Evolutionary conservation across 2,329 filamentous ascomycete species (phyloP).

Genomic region (Didymella glomerata): DNA sequence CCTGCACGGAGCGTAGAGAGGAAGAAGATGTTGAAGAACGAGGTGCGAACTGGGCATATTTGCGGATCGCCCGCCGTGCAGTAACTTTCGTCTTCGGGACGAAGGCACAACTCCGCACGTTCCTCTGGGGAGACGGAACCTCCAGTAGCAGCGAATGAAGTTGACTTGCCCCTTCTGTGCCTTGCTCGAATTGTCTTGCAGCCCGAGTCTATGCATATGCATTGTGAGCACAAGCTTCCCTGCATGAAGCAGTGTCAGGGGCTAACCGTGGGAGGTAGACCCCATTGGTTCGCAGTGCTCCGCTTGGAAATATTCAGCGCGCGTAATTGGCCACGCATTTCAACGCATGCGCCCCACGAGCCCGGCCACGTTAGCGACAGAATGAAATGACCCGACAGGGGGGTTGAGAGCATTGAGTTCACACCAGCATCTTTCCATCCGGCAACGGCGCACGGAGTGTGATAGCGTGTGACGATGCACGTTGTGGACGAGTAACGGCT

Average conservation of each 20-base stretch:
- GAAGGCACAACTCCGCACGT: constrained; percentile 42
- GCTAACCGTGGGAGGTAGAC: constrained; percentile 16
- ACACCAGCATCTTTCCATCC: constrained; percentile 17
- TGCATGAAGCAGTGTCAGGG: constrained; percentile 38
- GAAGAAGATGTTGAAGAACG: constrained; percentile 33
- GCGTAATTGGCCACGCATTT: constrained; percentile 33
- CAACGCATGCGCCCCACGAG: constrained; percentile 35
- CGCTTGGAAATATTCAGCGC: constrained; percentile 18
- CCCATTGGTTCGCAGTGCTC: constrained; percentile 25
- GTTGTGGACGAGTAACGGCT: constrained; percentile 14
- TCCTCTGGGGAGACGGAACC: constrained; percentile 42
- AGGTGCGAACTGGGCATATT: constrained; percentile 42
- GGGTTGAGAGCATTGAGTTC: constrained; percentile 23
- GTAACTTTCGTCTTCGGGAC: constrained; percentile 33
- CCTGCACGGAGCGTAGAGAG: constrained; percentile 41
- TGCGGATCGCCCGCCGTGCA: constrained; percentile 45
- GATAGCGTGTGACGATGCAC: constrained; percentile 32
- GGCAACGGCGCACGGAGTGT: constrained; percentile 28
- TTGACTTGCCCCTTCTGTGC: constrained; percentile 35
- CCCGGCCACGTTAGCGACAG: constrained; percentile 33
- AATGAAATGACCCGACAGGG: constrained; percentile 39
- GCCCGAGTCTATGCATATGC: constrained; percentile 43
- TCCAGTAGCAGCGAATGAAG: constrained; percentile 38
- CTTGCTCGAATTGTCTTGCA: constrained; percentile 43
- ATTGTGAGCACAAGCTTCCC: constrained; percentile 44